Evolutionary conservation across 2,329 filamentous ascomycete species (phyloP).

Genomic region (Ceratocystis eucalypticola): DNA sequence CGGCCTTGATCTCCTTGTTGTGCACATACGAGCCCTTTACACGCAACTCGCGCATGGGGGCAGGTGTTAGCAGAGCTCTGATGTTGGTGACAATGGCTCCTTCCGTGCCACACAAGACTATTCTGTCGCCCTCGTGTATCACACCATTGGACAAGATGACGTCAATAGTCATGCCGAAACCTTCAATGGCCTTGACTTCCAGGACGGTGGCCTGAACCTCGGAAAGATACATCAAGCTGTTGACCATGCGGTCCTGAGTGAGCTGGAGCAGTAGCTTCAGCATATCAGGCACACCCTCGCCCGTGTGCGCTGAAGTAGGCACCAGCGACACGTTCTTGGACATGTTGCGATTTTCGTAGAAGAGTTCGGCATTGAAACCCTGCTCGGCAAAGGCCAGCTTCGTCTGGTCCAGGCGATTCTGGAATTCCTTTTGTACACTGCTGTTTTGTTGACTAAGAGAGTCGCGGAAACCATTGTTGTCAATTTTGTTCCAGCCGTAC

Average conservation of each 20-base stretch:
- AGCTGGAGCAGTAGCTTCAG: conserved; percentile 85
- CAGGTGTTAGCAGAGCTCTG: conserved; percentile 82
- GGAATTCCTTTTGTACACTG: conserved; percentile 87
- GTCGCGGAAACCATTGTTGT: conserved; percentile 96
- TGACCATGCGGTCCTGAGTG: conserved; percentile 95
- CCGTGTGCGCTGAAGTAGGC: conserved; percentile 94
- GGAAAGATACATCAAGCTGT: conserved; percentile 92
- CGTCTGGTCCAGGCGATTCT: conserved; percentile 74
- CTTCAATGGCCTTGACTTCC: conserved; percentile 98
- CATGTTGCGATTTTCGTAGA: conserved; percentile 97
- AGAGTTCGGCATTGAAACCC: conserved; percentile 94
- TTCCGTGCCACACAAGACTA: conserved; percentile 93
- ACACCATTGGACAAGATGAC: conserved; percentile 95
- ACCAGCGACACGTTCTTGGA: conserved; percentile 87
- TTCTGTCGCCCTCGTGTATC: conserved; percentile 81
- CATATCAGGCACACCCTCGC: conserved; percentile 98
- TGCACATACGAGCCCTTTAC: conserved; percentile 95
- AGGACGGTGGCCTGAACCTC: conserved; percentile 96
- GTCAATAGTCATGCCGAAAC: conserved; percentile 96
- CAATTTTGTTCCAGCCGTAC: conserved; percentile 96
- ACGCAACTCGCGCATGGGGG: conserved; percentile 82
- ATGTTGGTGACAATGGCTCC: conserved; percentile 93
- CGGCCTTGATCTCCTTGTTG: conserved; percentile 98
- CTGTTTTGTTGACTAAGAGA: conserved; percentile 81
- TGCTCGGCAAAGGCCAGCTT: conserved; percentile 93